Evolutionary conservation across 495 filamentous ascomycete species (phyloP).

Genomic region (Penicillium bovifimosum): DNA sequence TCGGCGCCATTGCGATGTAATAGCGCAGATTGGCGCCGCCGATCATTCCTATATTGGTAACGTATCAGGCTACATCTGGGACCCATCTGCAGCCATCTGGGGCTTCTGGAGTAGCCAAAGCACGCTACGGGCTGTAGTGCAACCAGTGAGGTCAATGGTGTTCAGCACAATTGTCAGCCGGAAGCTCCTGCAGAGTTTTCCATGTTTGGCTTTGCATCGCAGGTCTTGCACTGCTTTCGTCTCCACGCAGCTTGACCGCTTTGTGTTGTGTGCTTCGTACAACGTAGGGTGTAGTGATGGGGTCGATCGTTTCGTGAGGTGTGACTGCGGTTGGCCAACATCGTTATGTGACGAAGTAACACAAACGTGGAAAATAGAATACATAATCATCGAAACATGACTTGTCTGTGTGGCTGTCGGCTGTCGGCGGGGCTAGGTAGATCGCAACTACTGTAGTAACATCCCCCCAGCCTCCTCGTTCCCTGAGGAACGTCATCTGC

Average conservation of each 20-base stretch:
- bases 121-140: constrained; percentile 23
- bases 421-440: not conserved
- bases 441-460: not conserved
- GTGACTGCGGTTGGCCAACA: not conserved
- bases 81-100: constrained; percentile 18
- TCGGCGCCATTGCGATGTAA: constrained; percentile 30
- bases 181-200: constrained; percentile 11
- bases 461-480: not conserved
- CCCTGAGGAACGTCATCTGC: not conserved
- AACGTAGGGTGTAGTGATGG: not conserved
- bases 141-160: constrained; percentile 19
- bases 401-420: not conserved
- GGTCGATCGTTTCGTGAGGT: not conserved
- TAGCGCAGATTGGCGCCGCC: constrained; percentile 28
- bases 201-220: not conserved
- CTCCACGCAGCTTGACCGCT: constrained; percentile 17
- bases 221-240: constrained; percentile 6
- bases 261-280: not conserved
- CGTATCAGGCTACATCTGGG: constrained; percentile 10
- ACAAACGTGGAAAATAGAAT: not conserved
- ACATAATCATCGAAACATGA: not conserved
- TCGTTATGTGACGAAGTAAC: not conserved
- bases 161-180: constrained; percentile 25
- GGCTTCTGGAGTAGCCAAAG: constrained; percentile 6
- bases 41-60: constrained; percentile 18